phyloP scores from a whole-genome alignment of 2,329 filamentous ascomycete genomes.

The Ascosphaera apis region DNA sequence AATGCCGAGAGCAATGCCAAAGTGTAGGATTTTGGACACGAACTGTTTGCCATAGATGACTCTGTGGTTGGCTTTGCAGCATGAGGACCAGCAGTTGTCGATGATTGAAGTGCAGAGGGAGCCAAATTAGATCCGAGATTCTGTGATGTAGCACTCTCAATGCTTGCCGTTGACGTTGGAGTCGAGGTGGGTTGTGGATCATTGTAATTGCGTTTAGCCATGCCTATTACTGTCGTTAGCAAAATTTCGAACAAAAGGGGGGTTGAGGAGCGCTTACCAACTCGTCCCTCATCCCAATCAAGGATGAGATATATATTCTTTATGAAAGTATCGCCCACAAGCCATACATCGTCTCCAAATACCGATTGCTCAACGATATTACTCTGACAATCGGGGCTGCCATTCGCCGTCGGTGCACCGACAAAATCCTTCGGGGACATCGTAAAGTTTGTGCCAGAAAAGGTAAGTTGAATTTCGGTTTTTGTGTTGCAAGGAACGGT shows the following conservation, averaged over 20 bases:
- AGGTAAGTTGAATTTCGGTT: slow-evolving; percentile 37
- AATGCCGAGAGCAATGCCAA: no score
- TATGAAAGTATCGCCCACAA: slow-evolving; percentile 67
- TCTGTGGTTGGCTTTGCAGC: no score
- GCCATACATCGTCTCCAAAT: slow-evolving; percentile 40
- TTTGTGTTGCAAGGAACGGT: slow-evolving; percentile 49
- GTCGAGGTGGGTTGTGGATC: neutral
- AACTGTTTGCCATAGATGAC: no score
- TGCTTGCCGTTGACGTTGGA: neutral
- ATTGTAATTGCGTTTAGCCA: slow-evolving; percentile 3
- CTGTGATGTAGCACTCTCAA: neutral
- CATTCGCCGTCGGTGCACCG: slow-evolving; percentile 10
- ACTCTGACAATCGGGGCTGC: slow-evolving; percentile 28
- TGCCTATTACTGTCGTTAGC: slow-evolving; percentile 2
- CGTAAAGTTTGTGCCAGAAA: slow-evolving; percentile 42
- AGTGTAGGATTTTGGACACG: no score
- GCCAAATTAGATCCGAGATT: no score
- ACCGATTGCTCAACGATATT: slow-evolving; percentile 53
- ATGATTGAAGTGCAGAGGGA: no score
- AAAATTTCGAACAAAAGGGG: neutral
- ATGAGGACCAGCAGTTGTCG: no score
- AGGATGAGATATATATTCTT: slow-evolving; percentile 82
- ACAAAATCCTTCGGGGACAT: slow-evolving; percentile 54
- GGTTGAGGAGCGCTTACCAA: slow-evolving; percentile 10
- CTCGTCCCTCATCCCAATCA: slow-evolving; percentile 37